phyloP scores from a whole-genome alignment of 2,329 filamentous ascomycete genomes.

The Trichoderma koningii region DNA sequence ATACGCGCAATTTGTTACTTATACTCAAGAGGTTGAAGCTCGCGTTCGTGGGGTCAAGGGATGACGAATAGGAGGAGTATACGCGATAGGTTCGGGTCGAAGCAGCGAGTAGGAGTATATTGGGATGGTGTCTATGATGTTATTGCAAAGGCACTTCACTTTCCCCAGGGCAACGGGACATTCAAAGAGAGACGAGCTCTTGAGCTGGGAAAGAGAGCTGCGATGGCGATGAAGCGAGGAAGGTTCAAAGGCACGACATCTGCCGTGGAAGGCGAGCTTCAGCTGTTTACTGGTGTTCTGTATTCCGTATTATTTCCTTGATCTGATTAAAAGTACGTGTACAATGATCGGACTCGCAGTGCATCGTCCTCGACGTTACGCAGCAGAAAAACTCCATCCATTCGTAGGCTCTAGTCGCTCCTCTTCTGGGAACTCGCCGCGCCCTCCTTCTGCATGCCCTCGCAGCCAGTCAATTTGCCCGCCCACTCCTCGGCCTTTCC shows the following conservation, averaged over 20 bases:
- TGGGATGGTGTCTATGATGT: neutral
- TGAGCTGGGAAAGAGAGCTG: neutral
- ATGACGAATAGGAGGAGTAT: neutral
- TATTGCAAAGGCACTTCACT: neutral
- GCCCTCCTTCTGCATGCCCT: slow-evolving; percentile 69
- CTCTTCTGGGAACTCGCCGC: slow-evolving; percentile 46
- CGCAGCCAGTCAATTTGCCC: slow-evolving; percentile 65
- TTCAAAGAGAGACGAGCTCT: neutral
- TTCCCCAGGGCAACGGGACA: neutral
- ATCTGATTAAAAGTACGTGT: slow-evolving; percentile 11
- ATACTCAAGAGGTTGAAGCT: neutral
- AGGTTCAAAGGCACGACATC: neutral
- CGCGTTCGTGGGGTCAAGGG: neutral
- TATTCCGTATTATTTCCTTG: neutral
- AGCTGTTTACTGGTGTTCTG: neutral
- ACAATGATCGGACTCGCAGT: neutral
- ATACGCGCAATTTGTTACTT: neutral
- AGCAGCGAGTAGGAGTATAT: neutral
- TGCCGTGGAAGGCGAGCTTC: neutral
- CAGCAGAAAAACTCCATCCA: neutral
- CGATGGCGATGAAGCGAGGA: neutral
- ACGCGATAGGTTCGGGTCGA: slow-evolving; percentile 4
- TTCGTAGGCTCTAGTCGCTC: neutral
- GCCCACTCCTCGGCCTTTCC: slow-evolving; percentile 66
- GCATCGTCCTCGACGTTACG: neutral